Percentiles rank a stretch among this genome's conserved stretches.
Evolutionary conservation across 1,139 yeast species (phyloP).

Genomic region (Nakaseomyces delphensis): DNA sequence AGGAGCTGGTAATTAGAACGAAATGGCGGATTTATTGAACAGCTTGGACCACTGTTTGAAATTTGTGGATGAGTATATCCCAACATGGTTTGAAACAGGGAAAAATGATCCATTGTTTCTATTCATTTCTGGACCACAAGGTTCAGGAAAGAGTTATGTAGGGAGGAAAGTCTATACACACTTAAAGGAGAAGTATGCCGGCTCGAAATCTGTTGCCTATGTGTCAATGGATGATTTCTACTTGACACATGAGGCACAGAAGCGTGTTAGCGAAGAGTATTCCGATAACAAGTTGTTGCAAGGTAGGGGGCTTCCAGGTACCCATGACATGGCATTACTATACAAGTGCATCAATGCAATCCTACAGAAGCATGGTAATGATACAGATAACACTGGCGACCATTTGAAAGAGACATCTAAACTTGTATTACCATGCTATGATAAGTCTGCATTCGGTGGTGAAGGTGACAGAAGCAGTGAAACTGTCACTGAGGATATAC

Average conservation of each 20-base stretch:
- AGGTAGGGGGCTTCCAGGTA: constrained; percentile 91
- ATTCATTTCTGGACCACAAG: constrained; percentile 85
- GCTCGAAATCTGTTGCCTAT: constrained; percentile 37
- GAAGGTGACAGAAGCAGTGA: constrained; percentile 61
- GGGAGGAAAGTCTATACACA: constrained; percentile 34
- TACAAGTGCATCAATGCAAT: constrained; percentile 28
- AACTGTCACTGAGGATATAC: constrained; percentile 28
- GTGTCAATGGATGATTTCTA: constrained; percentile 86
- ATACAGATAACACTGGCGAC: constrained; percentile 10
- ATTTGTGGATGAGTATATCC: constrained; percentile 20
- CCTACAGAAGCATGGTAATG: constrained; percentile 14
- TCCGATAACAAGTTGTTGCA: constrained; percentile 49
- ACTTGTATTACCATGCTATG: constrained; percentile 52
- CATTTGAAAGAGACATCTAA: constrained; percentile 11
- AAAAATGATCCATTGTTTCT: constrained; percentile 43
- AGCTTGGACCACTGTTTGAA: constrained; percentile 12
- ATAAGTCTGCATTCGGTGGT: constrained; percentile 66
- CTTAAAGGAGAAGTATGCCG: constrained; percentile 35
- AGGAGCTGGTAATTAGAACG: neutral
- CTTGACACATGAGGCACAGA: constrained; percentile 55
- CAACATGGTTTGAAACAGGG: constrained; percentile 19
- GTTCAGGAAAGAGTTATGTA: constrained; percentile 78
- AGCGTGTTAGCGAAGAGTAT: constrained; percentile 33
- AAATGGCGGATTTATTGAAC: constrained; percentile 1
- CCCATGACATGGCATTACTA: constrained; percentile 58